Conservation (phyloP, 2,329 filamentous ascomycete genomes). For the Cercospora citrullina region DNA sequence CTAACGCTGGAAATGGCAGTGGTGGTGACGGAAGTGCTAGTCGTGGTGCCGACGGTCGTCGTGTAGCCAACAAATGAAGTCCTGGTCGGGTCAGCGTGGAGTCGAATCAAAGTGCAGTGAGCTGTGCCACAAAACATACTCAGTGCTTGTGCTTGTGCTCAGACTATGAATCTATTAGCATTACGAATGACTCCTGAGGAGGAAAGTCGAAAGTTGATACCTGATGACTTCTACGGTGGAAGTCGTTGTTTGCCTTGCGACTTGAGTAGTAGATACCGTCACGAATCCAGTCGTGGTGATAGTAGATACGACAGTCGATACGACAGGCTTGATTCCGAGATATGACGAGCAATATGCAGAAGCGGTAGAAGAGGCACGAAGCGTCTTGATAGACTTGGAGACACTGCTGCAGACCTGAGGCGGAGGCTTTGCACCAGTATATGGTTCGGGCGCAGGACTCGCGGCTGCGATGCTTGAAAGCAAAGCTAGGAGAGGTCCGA, state of each 20-base stretch:
- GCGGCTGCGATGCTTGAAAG: neutral
- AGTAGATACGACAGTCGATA: neutral
- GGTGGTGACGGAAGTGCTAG: neutral
- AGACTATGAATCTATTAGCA: neutral
- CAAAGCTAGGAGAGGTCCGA: neutral
- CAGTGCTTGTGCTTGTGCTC: neutral
- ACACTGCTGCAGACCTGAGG: neutral
- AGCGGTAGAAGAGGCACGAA: neutral
- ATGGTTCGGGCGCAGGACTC: neutral
- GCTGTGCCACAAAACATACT: neutral
- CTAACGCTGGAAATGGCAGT: neutral
- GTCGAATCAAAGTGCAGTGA: neutral
- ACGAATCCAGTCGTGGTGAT: neutral
- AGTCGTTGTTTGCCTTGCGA: neutral
- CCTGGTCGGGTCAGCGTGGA: neutral
- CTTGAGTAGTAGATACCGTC: neutral
- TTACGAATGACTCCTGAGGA: neutral
- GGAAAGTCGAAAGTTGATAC: neutral
- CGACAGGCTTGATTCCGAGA: neutral
- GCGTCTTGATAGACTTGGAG: neutral
- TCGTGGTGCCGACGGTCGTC: neutral
- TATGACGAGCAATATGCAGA: neutral
- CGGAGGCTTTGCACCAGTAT: neutral
- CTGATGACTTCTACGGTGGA: neutral
- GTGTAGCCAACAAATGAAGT: neutral